Percentiles rank a stretch among this genome's conserved stretches.
phyloP scores from a whole-genome alignment of 208 protist genomes.

The Leishmania aethiopica region DNA sequence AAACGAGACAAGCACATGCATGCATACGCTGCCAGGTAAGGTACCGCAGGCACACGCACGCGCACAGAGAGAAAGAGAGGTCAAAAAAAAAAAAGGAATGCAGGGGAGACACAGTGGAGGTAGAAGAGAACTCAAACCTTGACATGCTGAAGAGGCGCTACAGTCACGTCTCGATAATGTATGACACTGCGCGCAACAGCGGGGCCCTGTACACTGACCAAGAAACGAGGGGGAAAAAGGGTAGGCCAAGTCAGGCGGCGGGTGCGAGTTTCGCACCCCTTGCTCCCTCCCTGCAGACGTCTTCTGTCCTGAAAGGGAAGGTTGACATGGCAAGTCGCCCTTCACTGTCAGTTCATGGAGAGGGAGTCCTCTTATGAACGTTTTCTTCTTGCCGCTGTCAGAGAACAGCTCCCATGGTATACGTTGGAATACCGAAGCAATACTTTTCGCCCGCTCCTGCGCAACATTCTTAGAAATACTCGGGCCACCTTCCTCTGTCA shows the following conservation, averaged over 20 bases:
- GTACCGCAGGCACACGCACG: background rate
- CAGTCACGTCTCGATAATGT: no score
- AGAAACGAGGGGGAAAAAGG: background rate
- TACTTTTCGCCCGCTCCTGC: background rate
- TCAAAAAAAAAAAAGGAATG: background rate
- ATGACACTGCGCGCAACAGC: background rate
- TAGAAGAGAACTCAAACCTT: no score
- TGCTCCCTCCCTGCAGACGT: background rate
- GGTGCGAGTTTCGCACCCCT: background rate
- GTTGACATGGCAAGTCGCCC: background rate
- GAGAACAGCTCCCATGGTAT: background rate
- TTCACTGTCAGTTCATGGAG: background rate
- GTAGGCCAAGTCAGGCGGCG: background rate
- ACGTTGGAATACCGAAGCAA: background rate
- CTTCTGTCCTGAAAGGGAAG: background rate
- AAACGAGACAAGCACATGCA: slow-evolving; percentile 5
- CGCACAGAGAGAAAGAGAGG: background rate
- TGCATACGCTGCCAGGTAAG: background rate
- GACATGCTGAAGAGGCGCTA: background rate
- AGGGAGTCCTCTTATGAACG: background rate
- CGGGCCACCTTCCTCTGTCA: background rate
- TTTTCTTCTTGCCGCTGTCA: background rate
- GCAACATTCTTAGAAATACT: background rate
- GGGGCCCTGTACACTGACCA: background rate
- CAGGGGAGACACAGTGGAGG: background rate